These are phyloP conservation scores for Vitis rotundifolia DNA, from an alignment of 164 flowering plant species.

Conservation along the genomic window DNA sequence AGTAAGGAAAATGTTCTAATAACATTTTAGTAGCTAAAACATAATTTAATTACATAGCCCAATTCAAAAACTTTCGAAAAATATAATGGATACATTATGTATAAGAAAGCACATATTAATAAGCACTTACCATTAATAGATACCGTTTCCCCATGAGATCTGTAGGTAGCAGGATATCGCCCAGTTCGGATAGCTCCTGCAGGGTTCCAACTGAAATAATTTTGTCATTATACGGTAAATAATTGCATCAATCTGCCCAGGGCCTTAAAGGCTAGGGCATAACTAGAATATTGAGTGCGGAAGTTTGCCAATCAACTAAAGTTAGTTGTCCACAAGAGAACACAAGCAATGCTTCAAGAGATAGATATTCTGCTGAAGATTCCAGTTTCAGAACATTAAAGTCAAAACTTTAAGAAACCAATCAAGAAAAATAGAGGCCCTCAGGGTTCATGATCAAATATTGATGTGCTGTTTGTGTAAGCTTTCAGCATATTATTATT, in stretches of 20 bases:
- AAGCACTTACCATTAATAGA: slow-evolving; percentile 68
- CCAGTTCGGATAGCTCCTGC: slow-evolving; percentile 95
- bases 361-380: too few relatives aligned
- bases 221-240: neutral
- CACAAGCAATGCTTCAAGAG: too few relatives aligned
- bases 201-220: slow-evolving; percentile 87
- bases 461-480: neutral
- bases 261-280: neutral
- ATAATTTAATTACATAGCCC: too few relatives aligned
- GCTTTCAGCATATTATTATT: neutral
- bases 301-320: neutral
- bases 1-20: too few relatives aligned
- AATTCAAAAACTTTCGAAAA: too few relatives aligned
- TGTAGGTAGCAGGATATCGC: slow-evolving; percentile 78
- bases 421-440: neutral
- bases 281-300: neutral
- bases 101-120: neutral
- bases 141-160: slow-evolving; percentile 58
- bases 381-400: too few relatives aligned
- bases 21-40: too few relatives aligned
- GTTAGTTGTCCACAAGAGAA: neutral
- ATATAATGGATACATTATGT: too few relatives aligned
- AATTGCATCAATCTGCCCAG: slow-evolving; percentile 1
- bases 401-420: too few relatives aligned
- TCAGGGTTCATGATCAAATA: neutral